Conservation (phyloP, 148 eudicot species). For the Euryodendron excelsum region DNA sequence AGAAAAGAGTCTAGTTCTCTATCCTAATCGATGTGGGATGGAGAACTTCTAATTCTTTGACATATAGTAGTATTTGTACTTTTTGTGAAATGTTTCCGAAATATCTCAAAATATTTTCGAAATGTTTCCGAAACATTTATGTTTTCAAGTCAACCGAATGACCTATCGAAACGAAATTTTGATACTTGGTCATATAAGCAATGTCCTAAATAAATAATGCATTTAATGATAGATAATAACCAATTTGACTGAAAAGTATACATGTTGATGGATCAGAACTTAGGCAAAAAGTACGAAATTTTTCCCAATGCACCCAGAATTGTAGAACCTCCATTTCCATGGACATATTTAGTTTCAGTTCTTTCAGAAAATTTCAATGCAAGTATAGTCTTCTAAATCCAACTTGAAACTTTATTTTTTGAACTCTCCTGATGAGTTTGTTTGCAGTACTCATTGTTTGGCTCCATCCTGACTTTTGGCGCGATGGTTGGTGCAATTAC, state of each 20-base stretch:
- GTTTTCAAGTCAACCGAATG: too few species aligned
- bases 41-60: too few species aligned
- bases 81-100: too few species aligned
- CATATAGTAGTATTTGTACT: too few species aligned
- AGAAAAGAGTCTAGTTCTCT: too few species aligned
- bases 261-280: neutral
- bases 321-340: neutral
- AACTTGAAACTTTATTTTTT: neutral
- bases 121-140: too few species aligned
- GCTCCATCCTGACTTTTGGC: conserved; percentile 83
- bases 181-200: too few species aligned
- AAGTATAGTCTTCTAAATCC: neutral
- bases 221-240: neutral
- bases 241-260: neutral
- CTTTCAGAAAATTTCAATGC: neutral
- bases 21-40: too few species aligned
- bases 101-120: too few species aligned
- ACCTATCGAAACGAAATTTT: too few species aligned
- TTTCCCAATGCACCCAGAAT: neutral
- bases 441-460: conserved; percentile 82
- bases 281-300: neutral
- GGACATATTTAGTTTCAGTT: neutral
- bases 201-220: neutral
- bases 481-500: conserved; percentile 97
- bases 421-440: conserved; percentile 2